Conservation (phyloP, 2,329 filamentous ascomycete genomes). For the Diaporthe citriasiana region DNA sequence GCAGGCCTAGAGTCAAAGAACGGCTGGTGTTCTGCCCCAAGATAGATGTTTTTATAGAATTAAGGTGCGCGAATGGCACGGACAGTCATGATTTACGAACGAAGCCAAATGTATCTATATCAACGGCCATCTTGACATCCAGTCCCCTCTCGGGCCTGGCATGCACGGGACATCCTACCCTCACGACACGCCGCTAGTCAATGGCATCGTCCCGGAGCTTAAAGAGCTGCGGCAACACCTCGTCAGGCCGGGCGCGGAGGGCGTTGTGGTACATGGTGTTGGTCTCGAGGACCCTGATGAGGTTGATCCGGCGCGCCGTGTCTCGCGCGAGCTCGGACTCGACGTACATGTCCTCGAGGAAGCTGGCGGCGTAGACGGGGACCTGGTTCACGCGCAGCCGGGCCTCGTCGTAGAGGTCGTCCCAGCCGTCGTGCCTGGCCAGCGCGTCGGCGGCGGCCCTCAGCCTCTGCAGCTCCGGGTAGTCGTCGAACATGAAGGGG, state of each 20-base stretch:
- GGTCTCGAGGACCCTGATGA: constrained; percentile 85
- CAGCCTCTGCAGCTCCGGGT: constrained; percentile 80
- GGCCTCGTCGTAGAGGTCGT: constrained; percentile 72
- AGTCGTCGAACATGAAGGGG: constrained; percentile 86
- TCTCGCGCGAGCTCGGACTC: constrained; percentile 72
- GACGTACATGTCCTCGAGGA: constrained; percentile 81
- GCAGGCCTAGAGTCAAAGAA: constrained; percentile 7
- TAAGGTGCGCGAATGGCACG: constrained; percentile 20
- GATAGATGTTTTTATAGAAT: constrained; percentile 44
- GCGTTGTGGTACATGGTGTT: constrained; percentile 88
- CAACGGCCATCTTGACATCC: neutral
- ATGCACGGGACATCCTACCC: neutral
- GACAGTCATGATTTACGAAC: constrained; percentile 45
- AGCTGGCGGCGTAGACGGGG: constrained; percentile 76
- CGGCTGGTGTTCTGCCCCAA: neutral
- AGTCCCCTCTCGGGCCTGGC: neutral
- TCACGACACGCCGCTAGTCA: constrained; percentile 56
- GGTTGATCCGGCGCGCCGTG: constrained; percentile 79
- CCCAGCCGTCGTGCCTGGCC: constrained; percentile 71
- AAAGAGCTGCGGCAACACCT: constrained; percentile 83
- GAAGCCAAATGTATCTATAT: constrained; percentile 22
- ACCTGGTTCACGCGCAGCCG: constrained; percentile 75
- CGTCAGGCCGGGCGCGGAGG: constrained; percentile 78
- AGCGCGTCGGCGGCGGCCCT: constrained; percentile 78
- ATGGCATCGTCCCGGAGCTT: constrained; percentile 78